Conservation (phyloP, 2,329 filamentous ascomycete species). For the Aspergillus latus region DNA sequence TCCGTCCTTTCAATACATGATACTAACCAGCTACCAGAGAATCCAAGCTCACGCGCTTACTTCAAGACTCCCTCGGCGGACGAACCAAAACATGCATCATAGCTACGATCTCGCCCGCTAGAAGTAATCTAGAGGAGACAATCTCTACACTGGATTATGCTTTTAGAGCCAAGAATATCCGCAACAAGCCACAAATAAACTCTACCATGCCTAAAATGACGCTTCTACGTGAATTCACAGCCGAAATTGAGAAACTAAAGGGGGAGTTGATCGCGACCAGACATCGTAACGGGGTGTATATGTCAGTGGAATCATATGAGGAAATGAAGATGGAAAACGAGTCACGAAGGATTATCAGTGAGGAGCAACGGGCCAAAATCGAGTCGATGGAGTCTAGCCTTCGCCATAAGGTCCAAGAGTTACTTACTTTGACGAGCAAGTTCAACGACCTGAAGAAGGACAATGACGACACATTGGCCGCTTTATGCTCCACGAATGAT, state of each 20-base stretch:
- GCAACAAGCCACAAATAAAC: conserved; percentile 95
- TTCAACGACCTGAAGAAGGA: conserved; percentile 90
- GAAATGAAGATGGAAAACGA: conserved; percentile 91
- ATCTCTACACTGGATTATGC: conserved; percentile 98
- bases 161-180: conserved; percentile 96
- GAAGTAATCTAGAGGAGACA: conserved; percentile 94
- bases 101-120: conserved; percentile 90
- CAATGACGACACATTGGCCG: conserved; percentile 70
- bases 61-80: conserved; percentile 95
- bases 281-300: conserved; percentile 91
- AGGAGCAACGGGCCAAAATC: conserved; percentile 89
- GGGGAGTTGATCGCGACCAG: conserved; percentile 89
- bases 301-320: conserved; percentile 85
- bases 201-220: conserved; percentile 92
- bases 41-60: conserved; percentile 88
- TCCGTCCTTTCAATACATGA: neutral
- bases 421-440: conserved; percentile 80
- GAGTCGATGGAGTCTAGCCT: conserved; percentile 89
- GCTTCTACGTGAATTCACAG: conserved; percentile 81
- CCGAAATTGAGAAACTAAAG: conserved; percentile 92
- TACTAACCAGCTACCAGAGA: conserved; percentile 60
- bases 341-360: conserved; percentile 82
- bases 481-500: conserved; percentile 75
- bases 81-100: conserved; percentile 98
- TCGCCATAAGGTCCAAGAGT: conserved; percentile 88